Evolutionary conservation across 768 basidiomycete species (phyloP).

Genomic region (Dictyophora rubrovolvata): DNA sequence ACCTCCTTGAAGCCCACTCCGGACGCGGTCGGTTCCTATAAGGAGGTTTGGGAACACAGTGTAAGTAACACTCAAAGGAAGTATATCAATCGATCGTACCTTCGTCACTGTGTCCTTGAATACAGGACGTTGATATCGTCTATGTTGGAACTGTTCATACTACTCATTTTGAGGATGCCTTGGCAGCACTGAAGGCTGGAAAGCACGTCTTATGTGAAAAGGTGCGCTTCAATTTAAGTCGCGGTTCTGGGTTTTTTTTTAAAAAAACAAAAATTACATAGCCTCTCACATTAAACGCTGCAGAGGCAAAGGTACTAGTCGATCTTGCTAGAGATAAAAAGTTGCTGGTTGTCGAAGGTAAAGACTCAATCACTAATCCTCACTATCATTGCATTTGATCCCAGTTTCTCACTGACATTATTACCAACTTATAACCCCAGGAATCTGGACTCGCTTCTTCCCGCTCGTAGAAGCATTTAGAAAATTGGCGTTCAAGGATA

Average conservation of each 20-base stretch:
- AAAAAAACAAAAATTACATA: not conserved
- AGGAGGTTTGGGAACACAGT: conserved; percentile 10
- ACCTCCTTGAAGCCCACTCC: not conserved
- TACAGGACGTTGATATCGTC: conserved; percentile 13
- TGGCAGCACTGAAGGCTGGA: conserved; percentile 12
- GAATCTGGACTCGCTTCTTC: conserved; percentile 16
- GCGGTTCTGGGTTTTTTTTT: not conserved
- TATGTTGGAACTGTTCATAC: conserved; percentile 16
- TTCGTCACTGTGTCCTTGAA: not conserved
- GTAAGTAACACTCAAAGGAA: conserved; percentile 8
- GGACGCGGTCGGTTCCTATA: not conserved
- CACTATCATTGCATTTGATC: not conserved
- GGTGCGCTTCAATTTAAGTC: conserved; percentile 2
- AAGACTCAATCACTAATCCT: no score
- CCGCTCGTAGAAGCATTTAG: conserved; percentile 11
- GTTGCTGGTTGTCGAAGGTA: conserved; percentile 8
- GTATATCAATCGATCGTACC: not conserved
- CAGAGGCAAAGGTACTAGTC: conserved; percentile 8
- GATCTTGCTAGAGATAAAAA: conserved; percentile 11
- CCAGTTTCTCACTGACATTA: not conserved
- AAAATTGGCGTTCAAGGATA: conserved; percentile 7
- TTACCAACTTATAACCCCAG: not conserved
- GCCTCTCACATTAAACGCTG: conserved; percentile 13
- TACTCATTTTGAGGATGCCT: conserved; percentile 11
- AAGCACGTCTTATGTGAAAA: conserved; percentile 15